Percentiles rank a stretch among this genome's conserved stretches.
phyloP scores from a whole-genome alignment of 371 early-diverging fungal genomes.

The Mucor plumbeus region DNA sequence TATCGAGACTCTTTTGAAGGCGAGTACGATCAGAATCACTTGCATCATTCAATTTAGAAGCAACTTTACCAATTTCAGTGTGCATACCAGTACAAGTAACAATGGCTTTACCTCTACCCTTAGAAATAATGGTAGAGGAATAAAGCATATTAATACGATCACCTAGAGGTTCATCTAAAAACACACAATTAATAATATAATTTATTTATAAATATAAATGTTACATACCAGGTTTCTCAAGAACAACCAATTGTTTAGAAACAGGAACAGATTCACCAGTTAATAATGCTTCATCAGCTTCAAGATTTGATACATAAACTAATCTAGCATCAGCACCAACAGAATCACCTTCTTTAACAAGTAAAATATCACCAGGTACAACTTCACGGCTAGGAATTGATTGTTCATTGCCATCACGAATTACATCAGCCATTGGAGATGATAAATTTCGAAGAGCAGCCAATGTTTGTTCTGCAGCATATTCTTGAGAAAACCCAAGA shows the following conservation, averaged over 20 bases:
- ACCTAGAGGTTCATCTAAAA: constrained; percentile 65
- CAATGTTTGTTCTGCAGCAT: constrained; percentile 87
- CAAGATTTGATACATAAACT: constrained; percentile 80
- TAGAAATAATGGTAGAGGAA: constrained; percentile 73
- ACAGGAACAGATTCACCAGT: constrained; percentile 88
- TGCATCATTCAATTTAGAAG: constrained; percentile 75
- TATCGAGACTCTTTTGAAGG: constrained; percentile 77
- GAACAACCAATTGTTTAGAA: constrained; percentile 55
- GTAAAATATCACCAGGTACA: constrained; percentile 88
- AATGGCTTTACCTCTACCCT: constrained; percentile 79
- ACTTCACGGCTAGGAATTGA: constrained; percentile 72
- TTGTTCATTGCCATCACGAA: constrained; percentile 77
- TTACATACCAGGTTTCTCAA: constrained; percentile 33
- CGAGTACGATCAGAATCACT: constrained; percentile 68
- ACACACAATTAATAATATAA: too few relatives aligned
- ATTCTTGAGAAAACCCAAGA: constrained; percentile 90
- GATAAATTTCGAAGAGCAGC: constrained; percentile 82
- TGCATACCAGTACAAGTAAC: constrained; percentile 83
- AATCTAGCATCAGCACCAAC: constrained; percentile 89
- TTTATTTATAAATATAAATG: neutral
- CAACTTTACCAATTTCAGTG: constrained; percentile 91
- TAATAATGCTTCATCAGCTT: constrained; percentile 84
- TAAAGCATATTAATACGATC: constrained; percentile 80
- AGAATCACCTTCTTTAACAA: constrained; percentile 86
- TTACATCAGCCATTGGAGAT: constrained; percentile 77